Conservation (phyloP, 2,329 filamentous ascomycete species). For the Aureobasidium sp. region DNA sequence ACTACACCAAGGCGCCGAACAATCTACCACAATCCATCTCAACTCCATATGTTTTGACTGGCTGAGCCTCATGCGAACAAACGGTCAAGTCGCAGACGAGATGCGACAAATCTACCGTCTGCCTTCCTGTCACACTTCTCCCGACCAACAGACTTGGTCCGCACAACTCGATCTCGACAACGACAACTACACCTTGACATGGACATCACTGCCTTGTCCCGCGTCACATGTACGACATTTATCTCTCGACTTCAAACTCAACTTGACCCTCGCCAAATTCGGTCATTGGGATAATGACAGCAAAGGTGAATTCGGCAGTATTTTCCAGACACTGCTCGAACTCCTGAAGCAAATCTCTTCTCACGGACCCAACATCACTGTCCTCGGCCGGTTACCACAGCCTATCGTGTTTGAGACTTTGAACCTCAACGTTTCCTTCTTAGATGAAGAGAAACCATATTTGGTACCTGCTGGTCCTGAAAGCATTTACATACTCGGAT, state of each 20-base stretch:
- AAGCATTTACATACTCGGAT: constrained; percentile 3
- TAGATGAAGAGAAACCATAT: constrained; percentile 1
- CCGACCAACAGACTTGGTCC: neutral
- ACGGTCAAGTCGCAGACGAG: constrained; percentile 1
- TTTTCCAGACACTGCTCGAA: neutral
- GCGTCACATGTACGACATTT: neutral
- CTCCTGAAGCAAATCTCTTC: neutral
- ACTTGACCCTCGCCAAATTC: neutral
- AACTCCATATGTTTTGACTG: constrained; percentile 5
- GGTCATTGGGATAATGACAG: constrained; percentile 5
- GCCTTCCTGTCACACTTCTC: neutral
- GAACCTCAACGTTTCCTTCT: neutral
- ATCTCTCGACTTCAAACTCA: neutral
- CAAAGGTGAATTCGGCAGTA: neutral
- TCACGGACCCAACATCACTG: constrained; percentile 2
- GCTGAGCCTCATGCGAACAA: constrained; percentile 7
- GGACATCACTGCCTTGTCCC: constrained; percentile 1
- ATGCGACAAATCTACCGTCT: constrained; percentile 7
- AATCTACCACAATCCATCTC: neutral
- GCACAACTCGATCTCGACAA: neutral
- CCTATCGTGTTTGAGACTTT: neutral
- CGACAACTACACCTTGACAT: neutral
- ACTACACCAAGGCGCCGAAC: neutral
- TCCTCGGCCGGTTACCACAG: neutral
- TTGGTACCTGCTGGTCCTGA: neutral